These are phyloP conservation scores for Neurospora sp. DNA, from an alignment of 2,329 filamentous ascomycete species.

Conservation along the genomic window DNA sequence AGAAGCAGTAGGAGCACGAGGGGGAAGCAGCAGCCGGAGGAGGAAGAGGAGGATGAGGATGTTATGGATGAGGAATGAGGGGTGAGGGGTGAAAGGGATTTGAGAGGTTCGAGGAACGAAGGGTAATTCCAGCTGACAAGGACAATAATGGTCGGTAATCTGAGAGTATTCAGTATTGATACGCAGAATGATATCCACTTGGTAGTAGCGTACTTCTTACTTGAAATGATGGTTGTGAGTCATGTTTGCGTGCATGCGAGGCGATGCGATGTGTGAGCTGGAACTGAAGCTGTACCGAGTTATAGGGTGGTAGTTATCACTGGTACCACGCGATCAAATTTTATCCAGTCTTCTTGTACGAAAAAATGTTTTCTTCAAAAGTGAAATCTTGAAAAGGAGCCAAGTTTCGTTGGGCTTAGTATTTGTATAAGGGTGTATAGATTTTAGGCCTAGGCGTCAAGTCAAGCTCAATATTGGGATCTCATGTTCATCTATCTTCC, in stretches of 20 bases:
- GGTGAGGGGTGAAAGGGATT: background rate
- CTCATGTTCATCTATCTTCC: background rate
- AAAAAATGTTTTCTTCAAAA: too few species aligned
- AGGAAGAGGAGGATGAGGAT: background rate
- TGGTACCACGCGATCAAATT: background rate
- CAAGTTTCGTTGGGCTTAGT: too few species aligned
- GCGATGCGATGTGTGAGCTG: background rate
- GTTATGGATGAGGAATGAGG: background rate
- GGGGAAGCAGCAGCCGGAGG: slow-evolving; percentile 6
- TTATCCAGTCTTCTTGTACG: background rate
- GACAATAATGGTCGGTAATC: background rate
- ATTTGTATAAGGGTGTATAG: too few species aligned
- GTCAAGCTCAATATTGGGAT: background rate
- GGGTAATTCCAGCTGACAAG: too few species aligned
- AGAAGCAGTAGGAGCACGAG: slow-evolving; percentile 6
- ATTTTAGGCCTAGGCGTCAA: background rate
- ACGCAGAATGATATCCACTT: background rate
- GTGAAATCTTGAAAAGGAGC: too few species aligned
- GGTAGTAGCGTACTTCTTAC: background rate
- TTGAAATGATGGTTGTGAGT: background rate
- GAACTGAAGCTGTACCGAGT: background rate
- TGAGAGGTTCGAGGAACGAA: background rate
- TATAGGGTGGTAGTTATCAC: background rate
- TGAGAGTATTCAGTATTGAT: background rate
- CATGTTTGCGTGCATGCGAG: background rate